phyloP scores from a whole-genome alignment of 805 yeast species.

The Candida sonorensis region DNA sequence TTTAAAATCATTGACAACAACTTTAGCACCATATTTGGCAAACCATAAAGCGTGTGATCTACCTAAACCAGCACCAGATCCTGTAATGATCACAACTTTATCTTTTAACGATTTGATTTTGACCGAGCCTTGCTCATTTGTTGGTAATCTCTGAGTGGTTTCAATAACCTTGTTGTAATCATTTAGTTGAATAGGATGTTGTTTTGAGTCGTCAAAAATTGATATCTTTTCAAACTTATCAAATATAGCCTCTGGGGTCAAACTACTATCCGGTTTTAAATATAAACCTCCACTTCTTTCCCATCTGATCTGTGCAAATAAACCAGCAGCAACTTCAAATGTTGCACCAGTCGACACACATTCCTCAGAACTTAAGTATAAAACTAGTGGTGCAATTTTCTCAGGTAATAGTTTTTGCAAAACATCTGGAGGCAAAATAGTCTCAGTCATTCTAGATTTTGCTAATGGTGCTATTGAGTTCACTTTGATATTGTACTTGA shows the following conservation, averaged over 20 bases:
- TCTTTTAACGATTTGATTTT: slow-evolving; percentile 57
- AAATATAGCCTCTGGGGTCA: slow-evolving; percentile 82
- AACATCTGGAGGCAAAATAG: slow-evolving; percentile 77
- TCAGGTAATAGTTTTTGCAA: slow-evolving; percentile 78
- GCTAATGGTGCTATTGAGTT: slow-evolving; percentile 94
- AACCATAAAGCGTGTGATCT: slow-evolving; percentile 78
- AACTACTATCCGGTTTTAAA: slow-evolving; percentile 68
- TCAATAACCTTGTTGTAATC: slow-evolving; percentile 61
- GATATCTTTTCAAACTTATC: slow-evolving; percentile 55
- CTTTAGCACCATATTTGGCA: slow-evolving; percentile 91
- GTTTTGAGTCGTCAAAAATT: slow-evolving; percentile 52
- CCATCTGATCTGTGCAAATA: slow-evolving; percentile 89
- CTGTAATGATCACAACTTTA: slow-evolving; percentile 88
- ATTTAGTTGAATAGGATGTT: slow-evolving; percentile 66
- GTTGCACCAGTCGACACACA: slow-evolving; percentile 63
- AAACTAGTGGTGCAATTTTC: slow-evolving; percentile 86
- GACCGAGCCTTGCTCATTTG: slow-evolving; percentile 45
- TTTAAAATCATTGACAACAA: slow-evolving; percentile 84
- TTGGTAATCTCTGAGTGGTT: slow-evolving; percentile 44
- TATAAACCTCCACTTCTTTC: slow-evolving; percentile 83
- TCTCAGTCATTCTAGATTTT: slow-evolving; percentile 93
- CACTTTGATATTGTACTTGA: slow-evolving; percentile 70
- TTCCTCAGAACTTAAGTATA: slow-evolving; percentile 66
- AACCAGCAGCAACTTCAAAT: slow-evolving; percentile 93
- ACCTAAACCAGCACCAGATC: slow-evolving; percentile 94